phyloP scores from a whole-genome alignment of 306 rosid genomes.

The Gillenia trifoliata region DNA sequence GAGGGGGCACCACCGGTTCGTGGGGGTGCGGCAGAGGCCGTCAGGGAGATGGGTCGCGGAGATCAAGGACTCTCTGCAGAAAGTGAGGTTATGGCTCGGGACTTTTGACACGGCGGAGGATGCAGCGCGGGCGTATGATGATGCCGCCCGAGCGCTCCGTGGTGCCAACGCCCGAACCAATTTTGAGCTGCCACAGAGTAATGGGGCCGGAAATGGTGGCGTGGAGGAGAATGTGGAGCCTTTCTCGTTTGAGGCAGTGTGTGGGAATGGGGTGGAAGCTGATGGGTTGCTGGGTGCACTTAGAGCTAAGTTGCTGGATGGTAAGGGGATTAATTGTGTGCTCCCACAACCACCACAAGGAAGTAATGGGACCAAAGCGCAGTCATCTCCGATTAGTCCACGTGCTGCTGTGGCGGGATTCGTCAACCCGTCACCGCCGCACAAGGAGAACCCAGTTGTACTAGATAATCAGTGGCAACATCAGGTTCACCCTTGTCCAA shows the following conservation, averaged over 20 bases:
- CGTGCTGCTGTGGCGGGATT: background rate
- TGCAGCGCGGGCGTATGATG: conserved; percentile 66
- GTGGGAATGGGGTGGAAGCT: conserved; percentile 25
- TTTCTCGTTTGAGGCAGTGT: conserved; percentile 49
- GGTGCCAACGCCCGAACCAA: conserved; percentile 72
- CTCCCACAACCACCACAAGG: conserved; percentile 20
- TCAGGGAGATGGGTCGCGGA: conserved; percentile 89
- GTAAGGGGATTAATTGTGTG: conserved; percentile 16
- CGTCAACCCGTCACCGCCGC: background rate
- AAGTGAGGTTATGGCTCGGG: conserved; percentile 81
- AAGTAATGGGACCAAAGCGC: background rate
- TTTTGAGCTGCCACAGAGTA: conserved; percentile 40
- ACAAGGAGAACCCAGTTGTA: background rate
- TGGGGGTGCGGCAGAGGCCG: conserved; percentile 74
- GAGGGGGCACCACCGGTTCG: conserved; percentile 62
- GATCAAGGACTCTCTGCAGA: conserved; percentile 68
- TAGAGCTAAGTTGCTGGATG: conserved; percentile 47
- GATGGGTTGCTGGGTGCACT: conserved; percentile 64
- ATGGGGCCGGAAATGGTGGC: background rate
- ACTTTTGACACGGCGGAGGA: conserved; percentile 71
- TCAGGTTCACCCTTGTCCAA: background rate
- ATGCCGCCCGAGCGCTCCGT: conserved; percentile 57
- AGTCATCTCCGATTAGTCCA: background rate
- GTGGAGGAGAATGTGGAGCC: conserved; percentile 32
- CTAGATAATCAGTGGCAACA: background rate